These are phyloP conservation scores for Halocafeteria seosinensis DNA, from an alignment of 108 stramenopile genomes.

Conservation along the genomic window DNA sequence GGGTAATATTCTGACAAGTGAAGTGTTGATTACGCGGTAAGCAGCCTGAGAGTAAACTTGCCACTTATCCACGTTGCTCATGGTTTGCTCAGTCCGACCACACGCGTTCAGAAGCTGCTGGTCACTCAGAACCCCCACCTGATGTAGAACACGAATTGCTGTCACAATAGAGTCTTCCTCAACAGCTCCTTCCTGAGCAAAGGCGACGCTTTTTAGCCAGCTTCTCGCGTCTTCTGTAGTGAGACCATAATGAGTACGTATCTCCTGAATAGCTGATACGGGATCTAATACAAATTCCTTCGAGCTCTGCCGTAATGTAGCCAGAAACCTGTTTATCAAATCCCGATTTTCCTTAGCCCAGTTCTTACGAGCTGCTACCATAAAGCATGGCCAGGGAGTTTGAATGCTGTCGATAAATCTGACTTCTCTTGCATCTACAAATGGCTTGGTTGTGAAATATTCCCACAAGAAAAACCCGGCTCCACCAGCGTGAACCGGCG, in stretches of 20 bases:
- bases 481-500: no score
- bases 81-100: no score
- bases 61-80: no score
- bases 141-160: no score
- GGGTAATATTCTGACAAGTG: no score
- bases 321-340: background rate
- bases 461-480: slow-evolving; percentile 7
- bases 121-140: no score
- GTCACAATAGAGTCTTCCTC: no score
- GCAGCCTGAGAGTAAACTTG: no score
- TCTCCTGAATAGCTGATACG: background rate
- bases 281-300: background rate
- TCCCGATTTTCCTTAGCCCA: background rate
- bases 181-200: background rate
- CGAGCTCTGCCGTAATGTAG: background rate
- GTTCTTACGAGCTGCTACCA: background rate
- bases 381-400: slow-evolving; percentile 20
- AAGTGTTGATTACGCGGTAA: no score
- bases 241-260: slow-evolving; percentile 4
- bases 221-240: background rate
- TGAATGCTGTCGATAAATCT: slow-evolving; percentile 5
- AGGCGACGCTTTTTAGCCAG: slow-evolving; percentile 7
- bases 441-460: slow-evolving; percentile 9
- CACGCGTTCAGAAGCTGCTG: no score
- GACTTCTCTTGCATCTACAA: slow-evolving; percentile 1